A percentile compares a stretch with the other conserved stretches of the same genome.
Conservation (phyloP, 495 filamentous ascomycete species). For the Trichoderma orchidacearum region DNA sequence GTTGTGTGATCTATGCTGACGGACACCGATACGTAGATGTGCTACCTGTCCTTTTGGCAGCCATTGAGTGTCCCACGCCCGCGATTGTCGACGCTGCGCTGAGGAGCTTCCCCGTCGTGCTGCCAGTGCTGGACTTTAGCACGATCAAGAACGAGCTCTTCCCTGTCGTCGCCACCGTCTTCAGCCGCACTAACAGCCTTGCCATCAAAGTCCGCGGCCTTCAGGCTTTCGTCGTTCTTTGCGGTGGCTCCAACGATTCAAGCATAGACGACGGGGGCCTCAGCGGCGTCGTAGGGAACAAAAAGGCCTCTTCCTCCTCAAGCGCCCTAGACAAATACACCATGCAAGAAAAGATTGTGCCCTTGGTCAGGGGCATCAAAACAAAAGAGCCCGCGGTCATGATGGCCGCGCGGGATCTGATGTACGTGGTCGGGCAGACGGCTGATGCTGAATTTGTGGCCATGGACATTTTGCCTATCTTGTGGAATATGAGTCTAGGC, state of each 20-base stretch:
- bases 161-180: slow-evolving; percentile 75
- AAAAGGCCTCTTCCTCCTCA: slow-evolving; percentile 44
- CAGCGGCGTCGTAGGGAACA: slow-evolving; percentile 44
- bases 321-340: slow-evolving; percentile 88
- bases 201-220: slow-evolving; percentile 86
- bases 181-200: slow-evolving; percentile 82
- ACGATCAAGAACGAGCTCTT: slow-evolving; percentile 95
- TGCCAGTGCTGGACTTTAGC: slow-evolving; percentile 81
- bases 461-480: slow-evolving; percentile 71
- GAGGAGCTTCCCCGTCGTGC: slow-evolving; percentile 53
- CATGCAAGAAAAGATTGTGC: slow-evolving; percentile 91
- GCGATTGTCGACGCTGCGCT: slow-evolving; percentile 75
- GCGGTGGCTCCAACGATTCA: slow-evolving; percentile 52
- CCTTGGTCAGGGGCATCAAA: slow-evolving; percentile 82
- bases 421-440: slow-evolving; percentile 64
- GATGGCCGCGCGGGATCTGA: slow-evolving; percentile 81
- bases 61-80: slow-evolving; percentile 79
- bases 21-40: slow-evolving; percentile 44
- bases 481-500: slow-evolving; percentile 88
- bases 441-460: slow-evolving; percentile 91
- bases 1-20: not conserved
- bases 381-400: slow-evolving; percentile 96
- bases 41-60: slow-evolving; percentile 66
- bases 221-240: slow-evolving; percentile 79
- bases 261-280: slow-evolving; percentile 49